These are phyloP conservation scores for Aspergillus terreus DNA, from an alignment of 2,329 filamentous ascomycete genomes.

Conservation along the genomic window DNA sequence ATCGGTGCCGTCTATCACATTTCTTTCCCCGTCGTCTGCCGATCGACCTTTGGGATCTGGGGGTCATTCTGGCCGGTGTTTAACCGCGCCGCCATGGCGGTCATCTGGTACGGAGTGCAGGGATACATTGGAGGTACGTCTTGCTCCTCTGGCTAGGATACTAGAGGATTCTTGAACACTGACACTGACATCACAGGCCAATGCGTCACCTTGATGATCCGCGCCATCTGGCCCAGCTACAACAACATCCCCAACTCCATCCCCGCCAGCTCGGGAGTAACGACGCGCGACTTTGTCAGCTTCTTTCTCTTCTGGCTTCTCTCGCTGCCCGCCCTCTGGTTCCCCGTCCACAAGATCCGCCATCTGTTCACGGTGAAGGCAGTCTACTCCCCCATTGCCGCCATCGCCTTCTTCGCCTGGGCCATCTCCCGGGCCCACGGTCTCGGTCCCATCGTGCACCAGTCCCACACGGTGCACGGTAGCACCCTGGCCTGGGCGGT, in stretches of 20 bases:
- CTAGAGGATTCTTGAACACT: neutral
- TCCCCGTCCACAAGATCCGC: conserved; percentile 81
- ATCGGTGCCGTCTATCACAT: conserved; percentile 88
- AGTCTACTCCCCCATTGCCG: conserved; percentile 77
- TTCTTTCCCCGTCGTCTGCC: conserved; percentile 75
- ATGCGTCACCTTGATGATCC: conserved; percentile 86
- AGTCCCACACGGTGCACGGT: conserved; percentile 61
- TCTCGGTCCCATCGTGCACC: conserved; percentile 75
- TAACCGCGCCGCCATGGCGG: conserved; percentile 82
- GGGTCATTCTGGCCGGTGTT: conserved; percentile 85
- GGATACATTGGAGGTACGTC: conserved; percentile 66
- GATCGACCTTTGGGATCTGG: conserved; percentile 84
- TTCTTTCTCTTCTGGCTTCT: conserved; percentile 85
- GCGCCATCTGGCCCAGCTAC: conserved; percentile 68
- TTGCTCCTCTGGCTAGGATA: neutral
- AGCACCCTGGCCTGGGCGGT: conserved; percentile 75
- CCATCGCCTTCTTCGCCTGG: conserved; percentile 84
- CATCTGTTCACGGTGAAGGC: conserved; percentile 91
- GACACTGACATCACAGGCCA: conserved; percentile 46
- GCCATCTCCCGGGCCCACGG: conserved; percentile 76
- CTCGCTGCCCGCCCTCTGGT: conserved; percentile 81
- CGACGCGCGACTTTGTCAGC: conserved; percentile 69
- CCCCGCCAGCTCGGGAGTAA: conserved; percentile 61
- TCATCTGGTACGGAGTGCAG: conserved; percentile 77
- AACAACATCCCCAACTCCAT: conserved; percentile 66